Conservation (phyloP, 202 grass and related monocot genomes). For the Setaria viridis region DNA sequence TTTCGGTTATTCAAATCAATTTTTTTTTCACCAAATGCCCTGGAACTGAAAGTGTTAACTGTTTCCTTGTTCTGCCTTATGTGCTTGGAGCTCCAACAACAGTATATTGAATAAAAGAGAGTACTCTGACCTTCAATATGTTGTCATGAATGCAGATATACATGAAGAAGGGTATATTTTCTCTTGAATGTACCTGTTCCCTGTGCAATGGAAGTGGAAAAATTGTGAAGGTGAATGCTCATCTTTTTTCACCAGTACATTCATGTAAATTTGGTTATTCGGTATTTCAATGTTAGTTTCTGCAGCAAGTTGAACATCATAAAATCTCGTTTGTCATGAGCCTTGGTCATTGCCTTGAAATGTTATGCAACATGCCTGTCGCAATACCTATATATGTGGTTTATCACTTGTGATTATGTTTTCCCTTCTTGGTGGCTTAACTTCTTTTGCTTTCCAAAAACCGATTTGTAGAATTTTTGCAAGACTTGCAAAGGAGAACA, state of each 20-base stretch:
- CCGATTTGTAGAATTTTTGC: conserved; percentile 78
- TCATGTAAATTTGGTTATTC: conserved; percentile 8
- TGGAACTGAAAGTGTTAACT: neutral
- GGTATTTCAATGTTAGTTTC: neutral
- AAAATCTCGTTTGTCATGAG: conserved; percentile 4
- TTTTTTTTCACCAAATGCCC: neutral
- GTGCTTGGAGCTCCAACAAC: neutral
- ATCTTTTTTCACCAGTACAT: conserved; percentile 29
- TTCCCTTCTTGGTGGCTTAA: conserved; percentile 30
- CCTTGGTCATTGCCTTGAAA: neutral
- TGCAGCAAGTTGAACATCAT: neutral
- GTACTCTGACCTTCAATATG: conserved; percentile 38
- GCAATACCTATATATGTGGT: conserved; percentile 22
- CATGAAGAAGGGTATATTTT: conserved; percentile 72
- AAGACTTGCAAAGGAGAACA: conserved; percentile 95
- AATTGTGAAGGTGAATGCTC: conserved; percentile 77
- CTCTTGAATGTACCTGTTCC: conserved; percentile 72
- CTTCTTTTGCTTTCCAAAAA: conserved; percentile 43
- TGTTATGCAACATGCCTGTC: neutral
- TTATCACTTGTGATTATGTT: conserved; percentile 27
- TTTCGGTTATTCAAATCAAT: conserved; percentile 12
- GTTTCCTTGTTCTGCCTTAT: conserved; percentile 22
- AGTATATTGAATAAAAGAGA: neutral
- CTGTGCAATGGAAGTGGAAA: conserved; percentile 84
- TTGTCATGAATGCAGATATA: conserved; percentile 61